These are phyloP conservation scores for Collybiopsis luxurians DNA, from an alignment of 768 basidiomycete genomes.

Conservation along the genomic window DNA sequence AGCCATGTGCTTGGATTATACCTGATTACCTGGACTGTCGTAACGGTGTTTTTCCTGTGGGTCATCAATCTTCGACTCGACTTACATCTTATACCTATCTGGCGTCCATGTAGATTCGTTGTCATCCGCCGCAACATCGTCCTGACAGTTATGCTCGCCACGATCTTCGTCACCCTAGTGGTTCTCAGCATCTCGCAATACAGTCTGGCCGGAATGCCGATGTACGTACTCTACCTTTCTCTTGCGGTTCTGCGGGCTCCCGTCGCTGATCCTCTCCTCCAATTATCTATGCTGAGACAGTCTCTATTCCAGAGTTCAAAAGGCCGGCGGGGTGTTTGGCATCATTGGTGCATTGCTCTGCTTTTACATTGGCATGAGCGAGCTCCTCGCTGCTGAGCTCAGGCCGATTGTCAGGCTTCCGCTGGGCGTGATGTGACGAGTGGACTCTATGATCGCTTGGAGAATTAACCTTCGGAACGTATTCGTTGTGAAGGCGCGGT, in stretches of 20 bases:
- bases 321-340: slow-evolving; percentile 45
- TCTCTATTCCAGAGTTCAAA: slow-evolving; percentile 24
- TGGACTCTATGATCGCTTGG: no score
- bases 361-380: slow-evolving; percentile 45
- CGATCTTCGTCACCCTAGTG: not conserved
- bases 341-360: slow-evolving; percentile 45
- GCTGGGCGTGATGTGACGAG: slow-evolving; percentile 32
- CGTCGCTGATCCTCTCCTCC: not conserved
- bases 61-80: slow-evolving; percentile 23
- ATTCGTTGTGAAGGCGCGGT: no score
- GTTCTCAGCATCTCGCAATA: slow-evolving; percentile 13
- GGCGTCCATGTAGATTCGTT: not conserved
- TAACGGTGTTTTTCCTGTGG: slow-evolving; percentile 64
- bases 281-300: not conserved
- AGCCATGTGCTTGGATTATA: slow-evolving; percentile 63
- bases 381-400: slow-evolving; percentile 40
- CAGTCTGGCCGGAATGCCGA: slow-evolving; percentile 13
- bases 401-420: slow-evolving; percentile 37
- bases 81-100: not conserved
- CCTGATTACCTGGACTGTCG: slow-evolving; percentile 62
- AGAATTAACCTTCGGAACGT: no score
- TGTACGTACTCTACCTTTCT: slow-evolving; percentile 11
- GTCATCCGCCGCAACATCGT: slow-evolving; percentile 1
- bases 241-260: not conserved
- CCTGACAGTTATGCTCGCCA: slow-evolving; percentile 2